These are phyloP conservation scores for Sporothrix protearum DNA, from an alignment of 2,329 filamentous ascomycete species.

Conservation along the genomic window DNA sequence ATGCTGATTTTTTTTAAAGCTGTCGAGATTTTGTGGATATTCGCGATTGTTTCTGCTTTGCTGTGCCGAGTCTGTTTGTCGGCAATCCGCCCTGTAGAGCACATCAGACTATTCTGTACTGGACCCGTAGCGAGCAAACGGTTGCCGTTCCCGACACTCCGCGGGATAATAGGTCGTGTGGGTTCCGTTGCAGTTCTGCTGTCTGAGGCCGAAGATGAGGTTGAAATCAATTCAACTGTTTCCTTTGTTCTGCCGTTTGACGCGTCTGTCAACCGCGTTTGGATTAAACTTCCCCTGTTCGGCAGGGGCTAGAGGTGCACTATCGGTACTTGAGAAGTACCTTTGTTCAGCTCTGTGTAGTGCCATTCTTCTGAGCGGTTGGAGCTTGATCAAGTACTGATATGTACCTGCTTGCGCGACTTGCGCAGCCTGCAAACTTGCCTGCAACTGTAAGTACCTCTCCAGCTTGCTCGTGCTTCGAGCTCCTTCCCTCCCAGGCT, in stretches of 20 bases:
- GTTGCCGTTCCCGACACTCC: background rate
- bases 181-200: background rate
- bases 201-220: background rate
- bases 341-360: background rate
- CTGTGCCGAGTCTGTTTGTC: background rate
- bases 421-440: background rate
- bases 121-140: background rate
- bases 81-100: background rate
- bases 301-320: background rate
- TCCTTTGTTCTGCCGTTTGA: background rate
- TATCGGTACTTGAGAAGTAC: background rate
- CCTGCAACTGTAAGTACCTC: background rate
- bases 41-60: background rate
- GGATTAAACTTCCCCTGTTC: background rate
- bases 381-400: background rate
- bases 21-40: background rate
- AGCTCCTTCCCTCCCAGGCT: background rate
- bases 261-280: slow-evolving; percentile 3
- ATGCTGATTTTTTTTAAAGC: background rate
- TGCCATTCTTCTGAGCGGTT: background rate
- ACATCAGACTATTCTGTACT: background rate
- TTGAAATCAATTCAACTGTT: background rate
- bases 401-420: background rate
- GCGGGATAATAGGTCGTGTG: background rate
- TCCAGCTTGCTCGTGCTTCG: background rate